These are phyloP conservation scores for Sesbania bispinosa DNA, from an alignment of 306 rosid genomes.

Conservation along the genomic window DNA sequence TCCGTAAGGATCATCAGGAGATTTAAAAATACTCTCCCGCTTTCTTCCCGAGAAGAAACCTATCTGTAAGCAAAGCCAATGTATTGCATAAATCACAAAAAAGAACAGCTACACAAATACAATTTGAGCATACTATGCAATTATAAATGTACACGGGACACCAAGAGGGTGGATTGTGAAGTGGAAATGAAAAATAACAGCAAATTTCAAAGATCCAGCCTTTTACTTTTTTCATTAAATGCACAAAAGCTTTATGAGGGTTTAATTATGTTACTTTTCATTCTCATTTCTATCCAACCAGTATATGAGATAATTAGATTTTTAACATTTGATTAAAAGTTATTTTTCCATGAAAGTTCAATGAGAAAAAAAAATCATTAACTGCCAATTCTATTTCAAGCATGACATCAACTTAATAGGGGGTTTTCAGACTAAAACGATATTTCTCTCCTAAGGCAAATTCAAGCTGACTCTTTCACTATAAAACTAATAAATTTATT, in stretches of 20 bases:
- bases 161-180: not conserved
- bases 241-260: not conserved
- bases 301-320: too few relatives aligned
- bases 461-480: not conserved
- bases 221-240: not conserved
- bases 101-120: not conserved
- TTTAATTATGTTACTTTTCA: not conserved
- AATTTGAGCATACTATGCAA: not conserved
- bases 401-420: too few relatives aligned
- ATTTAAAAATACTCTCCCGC: slow-evolving; percentile 95
- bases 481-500: too few relatives aligned
- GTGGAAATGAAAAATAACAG: not conserved
- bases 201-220: not conserved
- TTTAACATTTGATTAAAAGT: too few relatives aligned
- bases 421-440: not conserved
- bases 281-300: too few relatives aligned
- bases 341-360: too few relatives aligned
- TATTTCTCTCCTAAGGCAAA: not conserved
- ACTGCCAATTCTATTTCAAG: too few relatives aligned
- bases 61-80: slow-evolving; percentile 41
- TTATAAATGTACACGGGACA: not conserved
- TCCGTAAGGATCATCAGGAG: slow-evolving; percentile 92
- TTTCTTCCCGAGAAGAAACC: slow-evolving; percentile 94
- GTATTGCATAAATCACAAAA: not conserved
- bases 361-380: too few relatives aligned